Evolutionary conservation across 805 yeast genomes (phyloP), one percentile per base, ranked within the genome.

Genomic region (Torulaspora indica): DNA sequence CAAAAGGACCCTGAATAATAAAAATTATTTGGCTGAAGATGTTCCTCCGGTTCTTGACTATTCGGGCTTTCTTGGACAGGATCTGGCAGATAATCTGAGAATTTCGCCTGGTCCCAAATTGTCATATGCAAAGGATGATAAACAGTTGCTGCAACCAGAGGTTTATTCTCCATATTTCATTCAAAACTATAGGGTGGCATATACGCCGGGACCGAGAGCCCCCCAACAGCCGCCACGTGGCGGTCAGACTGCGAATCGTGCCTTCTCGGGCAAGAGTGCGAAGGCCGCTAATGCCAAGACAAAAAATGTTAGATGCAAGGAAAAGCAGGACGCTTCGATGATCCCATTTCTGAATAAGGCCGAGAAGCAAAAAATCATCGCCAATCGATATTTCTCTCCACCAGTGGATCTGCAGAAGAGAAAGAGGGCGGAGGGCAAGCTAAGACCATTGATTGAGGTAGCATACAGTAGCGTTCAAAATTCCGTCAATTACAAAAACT

Each of bases 361-460:
- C 27, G 28, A 40, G 25, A 31, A 37, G 36, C 33, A 38, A 25
- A 43, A 38, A 14, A 33, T 18, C 31, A 27, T 47, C 5, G 18
- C 27, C 7, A 31, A 37, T n/a, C 38, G 51, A 43, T 47, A 47
- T 24, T 48, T 48, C 35, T 35, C 48, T 13, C 40, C 43, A 9
- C 44, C 48, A 12, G 18, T 46, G 15, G 49, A 55, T 35, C 42
- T 53, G 8, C 40, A 45, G 30, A 31, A 32, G 24, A 28, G 39
- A 12, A 47, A 35, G 32, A 43, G 42, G 12, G 31, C 35, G 10
- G 38, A 35, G 20, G 48, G 48, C 8, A 55, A 44, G 20, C 32
- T 47, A 15, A 52, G 44, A 27, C 53, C 56, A 1, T 43, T 50
- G 12, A 53, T 55, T 14, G 46, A 48, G 22, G 49, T 40, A 8